These are phyloP conservation scores for Blastocystis sp. DNA, from an alignment of 352 stramenopile genomes.

Conservation along the genomic window DNA sequence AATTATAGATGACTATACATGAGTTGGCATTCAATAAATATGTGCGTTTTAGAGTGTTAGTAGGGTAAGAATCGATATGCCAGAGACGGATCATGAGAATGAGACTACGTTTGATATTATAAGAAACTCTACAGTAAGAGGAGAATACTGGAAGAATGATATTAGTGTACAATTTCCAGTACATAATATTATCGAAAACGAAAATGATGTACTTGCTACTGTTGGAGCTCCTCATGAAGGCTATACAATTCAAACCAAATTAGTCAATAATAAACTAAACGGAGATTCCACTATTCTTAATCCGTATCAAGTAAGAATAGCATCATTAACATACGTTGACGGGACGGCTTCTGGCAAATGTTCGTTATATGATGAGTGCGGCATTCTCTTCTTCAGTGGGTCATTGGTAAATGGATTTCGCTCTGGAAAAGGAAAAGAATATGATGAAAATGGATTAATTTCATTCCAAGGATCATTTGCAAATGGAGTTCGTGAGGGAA, in stretches of 20 bases:
- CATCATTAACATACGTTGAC: not conserved
- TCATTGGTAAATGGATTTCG: not conserved
- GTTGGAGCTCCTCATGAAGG: not conserved
- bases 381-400: not conserved
- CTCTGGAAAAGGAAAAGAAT: not conserved
- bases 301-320: not conserved
- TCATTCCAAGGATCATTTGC: not conserved
- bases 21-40: too few species aligned
- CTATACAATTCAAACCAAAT: not conserved
- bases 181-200: not conserved
- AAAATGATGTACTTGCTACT: not conserved
- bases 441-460: not conserved
- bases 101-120: too few species aligned
- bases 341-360: not conserved
- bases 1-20: too few species aligned
- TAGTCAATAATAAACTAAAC: not conserved
- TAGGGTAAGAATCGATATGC: too few species aligned
- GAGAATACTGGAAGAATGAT: not conserved
- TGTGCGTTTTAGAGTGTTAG: too few species aligned
- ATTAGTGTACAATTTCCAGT: not conserved
- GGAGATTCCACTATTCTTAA: not conserved
- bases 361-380: not conserved
- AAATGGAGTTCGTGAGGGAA: not conserved
- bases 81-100: too few species aligned
- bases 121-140: too few species aligned